phyloP scores from a whole-genome alignment of 2,329 filamentous ascomycete species.

The Ophiostoma angusticollis region DNA sequence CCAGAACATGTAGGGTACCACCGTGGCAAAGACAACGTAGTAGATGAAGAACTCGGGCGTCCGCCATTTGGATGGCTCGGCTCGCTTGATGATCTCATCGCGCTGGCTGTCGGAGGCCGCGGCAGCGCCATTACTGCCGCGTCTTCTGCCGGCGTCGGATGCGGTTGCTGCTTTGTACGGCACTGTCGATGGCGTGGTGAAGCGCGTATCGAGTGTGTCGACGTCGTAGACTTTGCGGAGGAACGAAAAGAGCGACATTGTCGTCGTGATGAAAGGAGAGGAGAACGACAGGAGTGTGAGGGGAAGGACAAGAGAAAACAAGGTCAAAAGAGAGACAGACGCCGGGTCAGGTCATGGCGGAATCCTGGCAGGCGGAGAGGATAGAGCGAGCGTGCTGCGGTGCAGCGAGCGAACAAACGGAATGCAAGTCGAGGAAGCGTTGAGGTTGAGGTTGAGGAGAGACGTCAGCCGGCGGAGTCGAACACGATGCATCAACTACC shows the following conservation, averaged over 20 bases:
- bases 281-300: background rate
- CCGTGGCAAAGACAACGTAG: conserved; percentile 50
- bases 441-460: background rate
- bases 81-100: conserved; percentile 21
- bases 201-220: conserved; percentile 33
- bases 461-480: too few relatives aligned
- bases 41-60: conserved; percentile 81
- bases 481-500: too few relatives aligned
- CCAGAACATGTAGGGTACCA: conserved; percentile 82
- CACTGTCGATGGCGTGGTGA: conserved; percentile 52
- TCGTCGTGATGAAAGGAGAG: background rate
- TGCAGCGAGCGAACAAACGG: background rate
- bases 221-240: conserved; percentile 39
- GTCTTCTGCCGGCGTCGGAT: background rate
- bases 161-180: conserved; percentile 47
- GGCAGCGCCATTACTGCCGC: conserved; percentile 28
- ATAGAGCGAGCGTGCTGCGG: background rate
- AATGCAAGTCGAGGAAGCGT: background rate
- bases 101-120: conserved; percentile 10
- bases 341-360: conserved; percentile 5
- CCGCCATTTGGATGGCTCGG: conserved; percentile 62
- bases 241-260: conserved; percentile 27
- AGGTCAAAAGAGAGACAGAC: background rate
- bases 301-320: background rate
- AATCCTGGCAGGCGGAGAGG: background rate